Evolutionary conservation across 1,284 basidiomycete genomes (phyloP).

Genomic region (Cystobasidium slooffiae): DNA sequence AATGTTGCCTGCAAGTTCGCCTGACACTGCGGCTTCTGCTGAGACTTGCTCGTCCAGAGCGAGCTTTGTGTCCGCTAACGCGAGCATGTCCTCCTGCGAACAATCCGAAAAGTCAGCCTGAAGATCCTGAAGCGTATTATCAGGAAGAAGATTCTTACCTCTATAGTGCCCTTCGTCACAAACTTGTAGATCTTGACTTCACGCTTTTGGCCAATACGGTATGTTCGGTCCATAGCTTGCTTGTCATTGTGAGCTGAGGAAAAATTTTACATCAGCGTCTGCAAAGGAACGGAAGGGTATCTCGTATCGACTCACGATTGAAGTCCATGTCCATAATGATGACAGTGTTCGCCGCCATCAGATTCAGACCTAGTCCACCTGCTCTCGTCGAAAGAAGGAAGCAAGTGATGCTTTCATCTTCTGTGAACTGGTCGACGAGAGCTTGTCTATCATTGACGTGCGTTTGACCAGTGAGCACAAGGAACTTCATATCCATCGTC

Average conservation of each 20-base stretch:
- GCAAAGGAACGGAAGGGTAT: background rate
- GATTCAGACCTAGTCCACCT: slow-evolving; percentile 64
- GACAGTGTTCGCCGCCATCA: slow-evolving; percentile 80
- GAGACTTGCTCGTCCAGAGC: slow-evolving; percentile 90
- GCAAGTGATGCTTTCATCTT: slow-evolving; percentile 84
- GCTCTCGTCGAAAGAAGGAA: slow-evolving; percentile 96
- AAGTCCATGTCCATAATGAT: slow-evolving; percentile 96
- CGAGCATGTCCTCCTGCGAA: slow-evolving; percentile 79
- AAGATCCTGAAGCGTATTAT: background rate
- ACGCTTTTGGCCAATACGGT: slow-evolving; percentile 93
- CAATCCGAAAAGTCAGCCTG: background rate
- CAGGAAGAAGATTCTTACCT: slow-evolving; percentile 58
- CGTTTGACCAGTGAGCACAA: slow-evolving; percentile 91
- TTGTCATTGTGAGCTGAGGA: slow-evolving; percentile 69
- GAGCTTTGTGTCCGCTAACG: slow-evolving; percentile 86
- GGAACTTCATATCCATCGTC: slow-evolving; percentile 74
- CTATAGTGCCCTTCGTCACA: slow-evolving; percentile 89
- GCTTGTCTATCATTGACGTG: slow-evolving; percentile 91
- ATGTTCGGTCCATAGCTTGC: slow-evolving; percentile 96
- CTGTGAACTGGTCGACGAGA: slow-evolving; percentile 95
- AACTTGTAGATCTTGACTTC: slow-evolving; percentile 84
- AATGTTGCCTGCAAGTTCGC: slow-evolving; percentile 25
- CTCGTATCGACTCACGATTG: slow-evolving; percentile 64
- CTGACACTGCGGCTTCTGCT: slow-evolving; percentile 34
- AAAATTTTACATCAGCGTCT: background rate